Evolutionary conservation across 2,329 filamentous ascomycete genomes (phyloP), one percentile per base, ranked within the genome.

Genomic region (Microthyrium microscopicum): DNA sequence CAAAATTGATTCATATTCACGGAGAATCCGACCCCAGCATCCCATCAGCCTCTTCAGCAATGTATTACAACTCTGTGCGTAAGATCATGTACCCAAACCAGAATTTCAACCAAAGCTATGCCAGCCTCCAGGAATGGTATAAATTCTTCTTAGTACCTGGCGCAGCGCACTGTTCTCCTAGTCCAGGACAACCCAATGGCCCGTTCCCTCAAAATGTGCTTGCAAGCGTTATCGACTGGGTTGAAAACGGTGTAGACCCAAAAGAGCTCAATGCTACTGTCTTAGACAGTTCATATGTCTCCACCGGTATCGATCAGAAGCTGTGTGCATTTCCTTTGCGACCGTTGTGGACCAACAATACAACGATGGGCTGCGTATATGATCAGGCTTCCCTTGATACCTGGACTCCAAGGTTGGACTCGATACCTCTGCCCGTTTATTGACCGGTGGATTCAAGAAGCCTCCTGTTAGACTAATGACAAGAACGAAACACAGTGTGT

Each of bases 1-100:
- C 64, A 33, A 73, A 73, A 48, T 48, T 73, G 4, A 50, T 73
- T 8, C 66, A 71, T 46, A 69, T 60, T 52, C 68, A 73, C 48
- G 68, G 67, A 33, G 66, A 72, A 47, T 62, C 60, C 1, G 69
- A 72, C 46, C 47, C 55, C 11, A 60, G 55, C 5, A 53, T 73
- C 39, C 67, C 67, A 2, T 47, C 68, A 1, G 64, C 55, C 4
- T 67, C 64, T 0, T 69, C 65, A 0, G 58, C 69, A 1, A 64
- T 60, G 43, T 73, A 70, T 54, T 63, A 57, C 49, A 55, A 71
- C 34, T 61, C 64, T 3, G 67, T 72, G 22, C 60, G 61, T 25
- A 43, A 42, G 3, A 53, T 60, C 47, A 66, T 70, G 62, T 64
- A 64, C 45, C 52, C 58, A 3, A 40, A 53, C 15, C 25, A 56